Percentiles rank a stretch among this genome's conserved stretches.
These are phyloP conservation scores for Cercospora canescens DNA, from an alignment of 2,329 filamentous ascomycete genomes.

Conservation along the genomic window DNA sequence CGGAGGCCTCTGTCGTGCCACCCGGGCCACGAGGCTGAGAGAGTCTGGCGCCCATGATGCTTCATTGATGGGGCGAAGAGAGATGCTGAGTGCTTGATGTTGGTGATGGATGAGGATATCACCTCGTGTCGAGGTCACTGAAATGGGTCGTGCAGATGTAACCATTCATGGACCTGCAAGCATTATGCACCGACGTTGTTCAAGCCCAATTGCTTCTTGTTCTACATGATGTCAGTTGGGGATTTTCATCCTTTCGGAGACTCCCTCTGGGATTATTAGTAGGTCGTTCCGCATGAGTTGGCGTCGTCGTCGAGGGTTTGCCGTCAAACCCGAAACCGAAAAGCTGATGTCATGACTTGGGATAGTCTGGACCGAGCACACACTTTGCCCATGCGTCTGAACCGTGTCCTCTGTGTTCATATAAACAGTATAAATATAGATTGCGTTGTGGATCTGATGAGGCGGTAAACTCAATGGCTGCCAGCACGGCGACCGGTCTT, in stretches of 20 bases:
- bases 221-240: background rate
- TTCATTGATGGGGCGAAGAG: background rate
- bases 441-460: slow-evolving; percentile 4
- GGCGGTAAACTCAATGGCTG: slow-evolving; percentile 23
- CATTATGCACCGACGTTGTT: background rate
- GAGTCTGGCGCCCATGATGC: slow-evolving; percentile 48
- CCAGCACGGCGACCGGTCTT: slow-evolving; percentile 37
- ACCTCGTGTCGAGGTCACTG: background rate
- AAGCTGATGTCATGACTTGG: slow-evolving; percentile 8
- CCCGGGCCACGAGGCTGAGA: slow-evolving; percentile 46
- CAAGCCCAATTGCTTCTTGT: background rate
- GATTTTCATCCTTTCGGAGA: too few relatives aligned
- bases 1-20: slow-evolving; percentile 44
- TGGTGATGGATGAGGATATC: background rate
- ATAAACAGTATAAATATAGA: slow-evolving; percentile 5
- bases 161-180: background rate
- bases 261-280: background rate
- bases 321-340: background rate
- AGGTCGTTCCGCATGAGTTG: background rate
- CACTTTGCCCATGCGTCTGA: background rate
- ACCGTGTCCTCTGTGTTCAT: background rate
- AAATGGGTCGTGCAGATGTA: background rate
- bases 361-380: background rate
- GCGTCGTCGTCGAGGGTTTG: background rate
- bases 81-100: background rate